Evolutionary conservation across 1,284 basidiomycete genomes (phyloP).

Genomic region (Ustilago nuda): DNA sequence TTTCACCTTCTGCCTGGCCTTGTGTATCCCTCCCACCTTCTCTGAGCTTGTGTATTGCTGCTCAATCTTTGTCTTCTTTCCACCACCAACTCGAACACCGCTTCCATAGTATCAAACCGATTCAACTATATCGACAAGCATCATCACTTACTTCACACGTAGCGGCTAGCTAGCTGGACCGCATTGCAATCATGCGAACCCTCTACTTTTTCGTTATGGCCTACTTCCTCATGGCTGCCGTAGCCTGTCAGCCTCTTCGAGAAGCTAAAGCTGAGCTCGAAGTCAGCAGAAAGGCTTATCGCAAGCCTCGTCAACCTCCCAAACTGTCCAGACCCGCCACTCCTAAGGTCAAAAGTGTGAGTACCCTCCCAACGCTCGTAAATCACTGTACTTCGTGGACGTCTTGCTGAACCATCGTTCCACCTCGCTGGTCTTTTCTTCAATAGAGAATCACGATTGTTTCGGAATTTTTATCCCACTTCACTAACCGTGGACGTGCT

Average conservation of each 20-base stretch:
- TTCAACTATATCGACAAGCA: background rate
- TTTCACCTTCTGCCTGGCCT: background rate
- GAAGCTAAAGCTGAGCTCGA: constrained; percentile 24
- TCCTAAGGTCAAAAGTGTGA: constrained; percentile 28
- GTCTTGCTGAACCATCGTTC: background rate
- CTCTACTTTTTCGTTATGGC: constrained; percentile 11
- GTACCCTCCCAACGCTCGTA: background rate
- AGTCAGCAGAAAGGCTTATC: constrained; percentile 19
- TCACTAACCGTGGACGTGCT: background rate
- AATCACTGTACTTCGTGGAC: background rate
- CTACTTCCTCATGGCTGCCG: constrained; percentile 29
- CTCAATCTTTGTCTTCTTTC: background rate
- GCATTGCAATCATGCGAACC: constrained; percentile 8
- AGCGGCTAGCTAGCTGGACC: background rate
- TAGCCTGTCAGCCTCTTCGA: constrained; percentile 35
- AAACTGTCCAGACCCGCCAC: background rate
- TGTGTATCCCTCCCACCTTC: background rate
- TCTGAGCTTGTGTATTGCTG: background rate
- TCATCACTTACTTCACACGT: background rate
- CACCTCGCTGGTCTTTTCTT: background rate
- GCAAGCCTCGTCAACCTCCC: constrained; percentile 1
- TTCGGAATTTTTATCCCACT: constrained; percentile 13
- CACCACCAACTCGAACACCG: background rate
- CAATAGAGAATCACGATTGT: constrained; percentile 7
- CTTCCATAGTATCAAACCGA: background rate